Conservation (phyloP, 2,329 filamentous ascomycete genomes). For the Neofusicoccum parvum region DNA sequence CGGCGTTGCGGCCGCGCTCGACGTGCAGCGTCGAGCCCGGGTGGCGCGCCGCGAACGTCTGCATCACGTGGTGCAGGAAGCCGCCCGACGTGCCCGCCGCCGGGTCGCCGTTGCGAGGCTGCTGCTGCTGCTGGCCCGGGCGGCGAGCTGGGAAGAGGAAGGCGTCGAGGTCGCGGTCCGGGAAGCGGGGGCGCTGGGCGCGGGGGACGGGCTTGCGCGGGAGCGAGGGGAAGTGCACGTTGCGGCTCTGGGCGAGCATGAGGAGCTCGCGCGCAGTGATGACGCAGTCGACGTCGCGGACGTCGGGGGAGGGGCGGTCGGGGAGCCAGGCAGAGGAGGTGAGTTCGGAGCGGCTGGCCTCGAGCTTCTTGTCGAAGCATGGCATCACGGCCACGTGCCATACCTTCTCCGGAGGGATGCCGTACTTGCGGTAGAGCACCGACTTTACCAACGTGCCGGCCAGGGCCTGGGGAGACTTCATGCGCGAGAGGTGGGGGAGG, state of each 20-base stretch:
- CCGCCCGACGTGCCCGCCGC: slow-evolving; percentile 76
- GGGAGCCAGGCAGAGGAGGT: slow-evolving; percentile 74
- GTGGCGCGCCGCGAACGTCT: slow-evolving; percentile 69
- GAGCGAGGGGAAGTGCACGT: slow-evolving; percentile 73
- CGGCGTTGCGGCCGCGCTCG: slow-evolving; percentile 79
- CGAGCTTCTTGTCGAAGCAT: slow-evolving; percentile 98
- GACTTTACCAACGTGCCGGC: slow-evolving; percentile 90
- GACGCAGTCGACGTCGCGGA: slow-evolving; percentile 94
- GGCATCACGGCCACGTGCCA: slow-evolving; percentile 98
- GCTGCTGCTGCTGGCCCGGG: slow-evolving; percentile 35
- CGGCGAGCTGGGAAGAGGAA: slow-evolving; percentile 68
- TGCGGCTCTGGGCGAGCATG: slow-evolving; percentile 80
- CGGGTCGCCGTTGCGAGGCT: slow-evolving; percentile 41
- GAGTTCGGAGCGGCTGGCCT: slow-evolving; percentile 90
- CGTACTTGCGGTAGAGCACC: slow-evolving; percentile 70
- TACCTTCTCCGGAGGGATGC: slow-evolving; percentile 75
- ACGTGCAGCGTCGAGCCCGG: slow-evolving; percentile 71
- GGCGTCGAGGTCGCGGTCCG: slow-evolving; percentile 67
- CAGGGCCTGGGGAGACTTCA: slow-evolving; percentile 93
- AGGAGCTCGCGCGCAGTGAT: slow-evolving; percentile 95
- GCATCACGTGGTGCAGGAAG: slow-evolving; percentile 82
- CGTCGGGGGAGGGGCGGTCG: slow-evolving; percentile 28
- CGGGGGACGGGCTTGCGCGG: slow-evolving; percentile 59
- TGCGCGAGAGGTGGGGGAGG: slow-evolving; percentile 81
- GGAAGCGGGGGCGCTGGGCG: slow-evolving; percentile 62